Evolutionary conservation across 208 protist species (phyloP), one percentile per base, ranked within the genome.

Genomic region (Balamuthia mandrillaris): DNA sequence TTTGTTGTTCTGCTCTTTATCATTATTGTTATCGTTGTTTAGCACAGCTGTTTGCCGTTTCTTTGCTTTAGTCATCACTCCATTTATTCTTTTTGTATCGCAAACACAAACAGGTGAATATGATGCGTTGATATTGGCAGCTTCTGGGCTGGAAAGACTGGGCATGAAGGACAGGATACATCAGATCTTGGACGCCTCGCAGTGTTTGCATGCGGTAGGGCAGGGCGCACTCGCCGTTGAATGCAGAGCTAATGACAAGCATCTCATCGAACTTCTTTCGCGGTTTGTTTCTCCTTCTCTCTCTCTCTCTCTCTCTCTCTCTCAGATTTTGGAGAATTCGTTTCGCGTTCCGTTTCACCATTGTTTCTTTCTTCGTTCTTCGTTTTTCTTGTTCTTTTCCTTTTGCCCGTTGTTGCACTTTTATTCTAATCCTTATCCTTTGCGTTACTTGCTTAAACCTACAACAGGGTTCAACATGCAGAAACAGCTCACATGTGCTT

Each of bases 221-320:
- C 79, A 85, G 79, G 79, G 79, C 63, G 65, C 65, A 18, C 79
- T 85, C 2, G 79, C 21, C 27, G 51, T 85, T 14, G 79, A 85
- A 31, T 85, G 60, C 60, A 4, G 60, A 29, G 61, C 60, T 21
- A 27, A 78, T 10, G 70, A 78, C 18, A 3, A 39, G 14, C 21
- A 56, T 47, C 49, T 78, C 45, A 39, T 78, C 9, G 4, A 6
- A 14, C 41, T 78, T 3, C 70, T 78, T 21, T 51, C 70, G 44
- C 49, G 56, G 70, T 78, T 16, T 31, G n/a, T n/a, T n/a, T n/a
- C n/a, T n/a, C n/a, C n/a, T n/a, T n/a, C n/a, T n/a, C n/a, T n/a
- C n/a, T n/a, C n/a, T n/a, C n/a, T n/a, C n/a, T n/a, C n/a, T n/a
- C n/a, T n/a, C n/a, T n/a, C n/a, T n/a, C n/a, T n/a, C n/a, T n/a